These are phyloP conservation scores for Suillus discolor DNA, from an alignment of 768 basidiomycete species.

Conservation along the genomic window DNA sequence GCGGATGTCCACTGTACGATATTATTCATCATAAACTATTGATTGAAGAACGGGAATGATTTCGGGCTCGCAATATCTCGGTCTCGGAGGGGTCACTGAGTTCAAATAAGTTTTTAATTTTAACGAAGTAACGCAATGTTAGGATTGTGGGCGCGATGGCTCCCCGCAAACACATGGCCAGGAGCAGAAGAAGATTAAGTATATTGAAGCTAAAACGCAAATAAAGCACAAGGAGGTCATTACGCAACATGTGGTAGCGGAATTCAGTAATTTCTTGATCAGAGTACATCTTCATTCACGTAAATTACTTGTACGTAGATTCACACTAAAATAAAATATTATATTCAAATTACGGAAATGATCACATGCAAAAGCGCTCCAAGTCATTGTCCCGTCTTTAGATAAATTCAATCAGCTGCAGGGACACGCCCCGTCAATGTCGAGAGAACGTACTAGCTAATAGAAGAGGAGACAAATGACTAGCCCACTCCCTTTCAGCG, in stretches of 20 bases:
- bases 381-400: not conserved
- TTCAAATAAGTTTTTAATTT: not conserved
- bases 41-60: not conserved
- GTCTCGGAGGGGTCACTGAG: not conserved
- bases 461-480: constrained; percentile 30
- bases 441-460: constrained; percentile 2
- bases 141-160: not conserved
- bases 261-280: not conserved
- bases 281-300: not conserved
- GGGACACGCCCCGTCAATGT: not conserved
- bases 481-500: constrained; percentile 46
- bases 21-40: not conserved
- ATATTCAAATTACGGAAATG: constrained; percentile 1
- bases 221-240: not conserved
- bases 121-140: not conserved
- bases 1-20: not conserved
- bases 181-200: not conserved
- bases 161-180: not conserved
- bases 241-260: not conserved
- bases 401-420: not conserved
- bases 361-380: not conserved
- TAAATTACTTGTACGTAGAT: not conserved
- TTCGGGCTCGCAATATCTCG: not conserved
- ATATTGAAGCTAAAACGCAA: constrained; percentile 3
- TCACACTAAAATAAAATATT: not conserved